phyloP scores from a whole-genome alignment of 257 asterid species.

The Solanum bukasovii region DNA sequence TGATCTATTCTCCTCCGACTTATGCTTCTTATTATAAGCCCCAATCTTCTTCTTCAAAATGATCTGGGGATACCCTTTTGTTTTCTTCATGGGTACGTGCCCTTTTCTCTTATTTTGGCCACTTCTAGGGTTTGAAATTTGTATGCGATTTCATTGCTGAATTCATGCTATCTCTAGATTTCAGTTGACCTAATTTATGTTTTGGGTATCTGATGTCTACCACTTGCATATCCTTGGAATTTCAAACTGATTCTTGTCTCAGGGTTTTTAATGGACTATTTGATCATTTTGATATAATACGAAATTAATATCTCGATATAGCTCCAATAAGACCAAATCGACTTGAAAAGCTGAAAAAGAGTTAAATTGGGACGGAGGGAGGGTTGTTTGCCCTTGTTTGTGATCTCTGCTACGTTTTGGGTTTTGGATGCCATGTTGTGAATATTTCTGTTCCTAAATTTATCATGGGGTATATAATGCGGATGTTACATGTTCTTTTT shows the following conservation, averaged over 20 bases:
- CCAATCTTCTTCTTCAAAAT: not conserved
- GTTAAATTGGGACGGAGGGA: not conserved
- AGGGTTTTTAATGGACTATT: not conserved
- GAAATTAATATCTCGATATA: not conserved
- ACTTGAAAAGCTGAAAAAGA: not conserved
- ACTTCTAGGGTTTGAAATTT: not conserved
- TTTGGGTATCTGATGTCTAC: not conserved
- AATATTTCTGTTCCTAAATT: not conserved
- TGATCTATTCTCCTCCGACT: conserved; percentile 23
- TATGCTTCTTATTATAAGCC: conserved; percentile 1
- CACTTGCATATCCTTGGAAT: not conserved
- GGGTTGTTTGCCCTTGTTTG: not conserved
- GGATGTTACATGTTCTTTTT: not conserved
- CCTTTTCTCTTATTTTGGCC: not conserved
- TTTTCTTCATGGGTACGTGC: not conserved
- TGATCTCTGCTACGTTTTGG: not conserved
- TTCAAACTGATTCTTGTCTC: not conserved
- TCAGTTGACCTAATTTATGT: not conserved
- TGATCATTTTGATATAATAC: not conserved
- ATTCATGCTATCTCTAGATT: not conserved
- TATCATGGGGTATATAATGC: not conserved
- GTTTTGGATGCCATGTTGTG: not conserved
- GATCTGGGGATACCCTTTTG: not conserved
- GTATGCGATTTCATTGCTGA: not conserved
- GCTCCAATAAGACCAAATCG: not conserved